Conservation (phyloP, 2,329 filamentous ascomycete species). For the Pyrenophora teres region DNA sequence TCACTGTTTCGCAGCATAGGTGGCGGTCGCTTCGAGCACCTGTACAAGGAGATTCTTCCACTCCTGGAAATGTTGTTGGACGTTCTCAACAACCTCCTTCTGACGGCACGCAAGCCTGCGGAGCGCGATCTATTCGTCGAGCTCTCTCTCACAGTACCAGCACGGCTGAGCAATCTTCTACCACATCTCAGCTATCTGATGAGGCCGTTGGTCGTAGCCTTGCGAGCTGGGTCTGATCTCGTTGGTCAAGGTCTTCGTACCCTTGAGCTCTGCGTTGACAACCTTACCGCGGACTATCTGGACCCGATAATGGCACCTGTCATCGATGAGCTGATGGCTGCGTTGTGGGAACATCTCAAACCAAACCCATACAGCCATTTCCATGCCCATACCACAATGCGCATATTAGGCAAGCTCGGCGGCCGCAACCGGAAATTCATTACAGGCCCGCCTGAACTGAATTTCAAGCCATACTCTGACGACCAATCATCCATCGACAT, state of each 20-base stretch:
- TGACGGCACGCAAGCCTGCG: slow-evolving; percentile 85
- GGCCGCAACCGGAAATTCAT: slow-evolving; percentile 95
- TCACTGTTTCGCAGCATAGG: slow-evolving; percentile 96
- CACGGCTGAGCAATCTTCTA: slow-evolving; percentile 88
- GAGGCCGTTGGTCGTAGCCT: slow-evolving; percentile 93
- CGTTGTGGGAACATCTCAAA: slow-evolving; percentile 91
- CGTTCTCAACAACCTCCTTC: slow-evolving; percentile 90
- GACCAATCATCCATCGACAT: slow-evolving; percentile 87
- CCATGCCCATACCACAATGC: slow-evolving; percentile 95
- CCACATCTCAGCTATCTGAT: slow-evolving; percentile 96
- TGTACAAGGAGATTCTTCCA: slow-evolving; percentile 97
- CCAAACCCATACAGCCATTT: slow-evolving; percentile 96
- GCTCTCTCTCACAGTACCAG: slow-evolving; percentile 92
- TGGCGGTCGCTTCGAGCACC: slow-evolving; percentile 92
- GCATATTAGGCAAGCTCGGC: slow-evolving; percentile 94
- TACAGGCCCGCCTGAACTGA: slow-evolving; percentile 82
- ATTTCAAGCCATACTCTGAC: slow-evolving; percentile 83
- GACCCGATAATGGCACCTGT: slow-evolving; percentile 99
- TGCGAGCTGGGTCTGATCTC: slow-evolving; percentile 88
- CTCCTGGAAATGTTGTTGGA: slow-evolving; percentile 96
- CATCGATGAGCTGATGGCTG: slow-evolving; percentile 98
- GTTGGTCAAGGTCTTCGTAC: slow-evolving; percentile 94
- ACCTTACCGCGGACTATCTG: slow-evolving; percentile 94
- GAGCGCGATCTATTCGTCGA: slow-evolving; percentile 97
- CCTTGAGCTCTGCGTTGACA: slow-evolving; percentile 95